phyloP scores from a whole-genome alignment of 2,329 filamentous ascomycete species.

The Colletotrichum simmondsii region DNA sequence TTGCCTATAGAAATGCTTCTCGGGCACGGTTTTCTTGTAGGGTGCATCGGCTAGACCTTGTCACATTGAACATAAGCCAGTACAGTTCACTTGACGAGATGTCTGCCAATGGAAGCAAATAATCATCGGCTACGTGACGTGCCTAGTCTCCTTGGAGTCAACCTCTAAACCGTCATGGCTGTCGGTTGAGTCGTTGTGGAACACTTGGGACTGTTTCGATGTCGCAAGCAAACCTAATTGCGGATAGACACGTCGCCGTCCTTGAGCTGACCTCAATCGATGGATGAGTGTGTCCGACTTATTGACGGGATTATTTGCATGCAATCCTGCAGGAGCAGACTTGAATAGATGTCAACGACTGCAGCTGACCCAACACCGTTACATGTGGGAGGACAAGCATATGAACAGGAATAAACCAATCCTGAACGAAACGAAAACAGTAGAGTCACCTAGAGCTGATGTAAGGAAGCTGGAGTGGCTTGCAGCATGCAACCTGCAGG shows the following conservation, averaged over 20 bases:
- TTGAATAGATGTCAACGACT: neutral
- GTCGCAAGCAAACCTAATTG: neutral
- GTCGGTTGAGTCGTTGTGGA: neutral
- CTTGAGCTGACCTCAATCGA: neutral
- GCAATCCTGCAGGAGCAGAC: neutral
- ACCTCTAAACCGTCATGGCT: neutral
- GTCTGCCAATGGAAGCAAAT: neutral
- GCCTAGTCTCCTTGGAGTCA: neutral
- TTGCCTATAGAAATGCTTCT: neutral
- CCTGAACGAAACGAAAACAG: neutral
- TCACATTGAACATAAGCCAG: neutral
- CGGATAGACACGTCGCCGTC: neutral
- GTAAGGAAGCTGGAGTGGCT: neutral
- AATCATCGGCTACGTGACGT: neutral
- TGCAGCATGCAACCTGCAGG: slow-evolving; percentile 1
- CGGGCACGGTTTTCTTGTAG: neutral
- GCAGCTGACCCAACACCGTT: slow-evolving; percentile 5
- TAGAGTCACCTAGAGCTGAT: neutral
- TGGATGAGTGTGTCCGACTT: neutral
- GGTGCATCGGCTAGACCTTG: neutral
- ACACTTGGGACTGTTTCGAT: neutral
- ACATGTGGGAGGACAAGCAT: slow-evolving; percentile 1
- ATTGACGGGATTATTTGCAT: neutral
- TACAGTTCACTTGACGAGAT: neutral
- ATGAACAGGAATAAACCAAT: neutral